phyloP scores from a whole-genome alignment of 2,329 filamentous ascomycete genomes.

The Ceratocystis harringtonii region DNA sequence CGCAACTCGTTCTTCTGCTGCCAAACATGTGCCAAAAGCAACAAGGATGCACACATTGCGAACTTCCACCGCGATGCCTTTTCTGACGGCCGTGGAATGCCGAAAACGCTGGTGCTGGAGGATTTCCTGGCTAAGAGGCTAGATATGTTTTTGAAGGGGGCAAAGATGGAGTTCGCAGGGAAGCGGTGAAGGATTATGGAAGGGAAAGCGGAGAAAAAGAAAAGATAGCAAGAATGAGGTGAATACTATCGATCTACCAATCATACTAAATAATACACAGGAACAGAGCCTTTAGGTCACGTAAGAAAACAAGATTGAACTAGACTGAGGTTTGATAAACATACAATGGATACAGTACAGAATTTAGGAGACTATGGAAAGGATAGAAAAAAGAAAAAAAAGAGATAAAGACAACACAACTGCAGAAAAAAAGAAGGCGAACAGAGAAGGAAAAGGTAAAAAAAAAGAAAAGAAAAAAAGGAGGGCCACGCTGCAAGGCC shows the following conservation, averaged over 20 bases:
- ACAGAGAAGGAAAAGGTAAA: neutral
- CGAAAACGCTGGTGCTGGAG: constrained; percentile 15
- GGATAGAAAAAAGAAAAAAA: neutral
- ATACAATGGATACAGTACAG: neutral
- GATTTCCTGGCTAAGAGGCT: constrained; percentile 15
- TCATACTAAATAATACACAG: neutral
- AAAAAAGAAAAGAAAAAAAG: neutral
- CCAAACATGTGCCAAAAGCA: constrained; percentile 16
- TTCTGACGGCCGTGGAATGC: constrained; percentile 13
- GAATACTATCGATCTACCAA: neutral
- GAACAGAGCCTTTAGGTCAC: too few relatives aligned
- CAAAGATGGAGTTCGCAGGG: constrained; percentile 14
- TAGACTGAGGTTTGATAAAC: too few relatives aligned
- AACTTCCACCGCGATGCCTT: constrained; percentile 16
- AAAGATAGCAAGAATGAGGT: neutral
- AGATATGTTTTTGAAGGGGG: constrained; percentile 13
- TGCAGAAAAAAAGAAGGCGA: neutral
- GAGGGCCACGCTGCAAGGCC: too few relatives aligned
- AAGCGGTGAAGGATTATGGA: neutral
- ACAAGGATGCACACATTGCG: constrained; percentile 16
- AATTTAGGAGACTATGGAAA: constrained; percentile 4
- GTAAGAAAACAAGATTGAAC: too few relatives aligned
- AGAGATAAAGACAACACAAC: neutral
- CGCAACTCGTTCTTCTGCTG: constrained; percentile 16
- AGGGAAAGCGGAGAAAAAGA: neutral